A percentile compares a stretch with the other conserved stretches of the same genome.
These are phyloP conservation scores for Mrakia gelida DNA, from an alignment of 768 basidiomycete species.

Conservation along the genomic window DNA sequence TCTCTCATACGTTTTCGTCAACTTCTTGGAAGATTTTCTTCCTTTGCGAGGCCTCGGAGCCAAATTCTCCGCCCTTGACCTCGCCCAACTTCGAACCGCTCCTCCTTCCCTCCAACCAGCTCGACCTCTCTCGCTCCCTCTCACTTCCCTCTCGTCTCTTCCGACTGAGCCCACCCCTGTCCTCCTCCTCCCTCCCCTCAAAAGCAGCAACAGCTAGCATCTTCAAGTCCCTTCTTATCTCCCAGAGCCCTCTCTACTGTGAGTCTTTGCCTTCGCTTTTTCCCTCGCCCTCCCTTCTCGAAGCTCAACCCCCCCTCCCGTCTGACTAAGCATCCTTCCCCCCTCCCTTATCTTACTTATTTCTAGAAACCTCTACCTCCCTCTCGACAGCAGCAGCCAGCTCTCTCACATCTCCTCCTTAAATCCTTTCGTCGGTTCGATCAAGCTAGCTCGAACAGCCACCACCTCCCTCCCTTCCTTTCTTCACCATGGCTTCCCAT, in stretches of 20 bases:
- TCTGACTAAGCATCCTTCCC: constrained; percentile 12
- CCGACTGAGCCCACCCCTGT: neutral
- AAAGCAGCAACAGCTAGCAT: neutral
- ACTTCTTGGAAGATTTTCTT: no score
- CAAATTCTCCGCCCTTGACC: no score
- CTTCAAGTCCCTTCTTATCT: no score
- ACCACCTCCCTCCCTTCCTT: neutral
- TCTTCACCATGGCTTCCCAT: no score
- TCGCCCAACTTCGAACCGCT: neutral
- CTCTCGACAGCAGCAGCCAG: neutral
- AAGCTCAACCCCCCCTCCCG: neutral
- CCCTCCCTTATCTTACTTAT: neutral
- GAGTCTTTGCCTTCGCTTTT: no score
- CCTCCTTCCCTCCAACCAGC: neutral
- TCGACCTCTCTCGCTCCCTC: neutral
- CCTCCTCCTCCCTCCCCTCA: neutral
- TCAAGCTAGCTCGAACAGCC: neutral
- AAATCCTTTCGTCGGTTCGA: neutral
- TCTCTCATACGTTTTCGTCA: no score
- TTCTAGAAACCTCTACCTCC: neutral
- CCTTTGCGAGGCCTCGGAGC: no score
- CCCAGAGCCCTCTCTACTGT: neutral
- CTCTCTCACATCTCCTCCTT: neutral
- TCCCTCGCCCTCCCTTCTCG: neutral
- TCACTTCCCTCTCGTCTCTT: neutral